Conservation (phyloP, 2,329 filamentous ascomycete species). For the Hirsutella minnesotensis region DNA sequence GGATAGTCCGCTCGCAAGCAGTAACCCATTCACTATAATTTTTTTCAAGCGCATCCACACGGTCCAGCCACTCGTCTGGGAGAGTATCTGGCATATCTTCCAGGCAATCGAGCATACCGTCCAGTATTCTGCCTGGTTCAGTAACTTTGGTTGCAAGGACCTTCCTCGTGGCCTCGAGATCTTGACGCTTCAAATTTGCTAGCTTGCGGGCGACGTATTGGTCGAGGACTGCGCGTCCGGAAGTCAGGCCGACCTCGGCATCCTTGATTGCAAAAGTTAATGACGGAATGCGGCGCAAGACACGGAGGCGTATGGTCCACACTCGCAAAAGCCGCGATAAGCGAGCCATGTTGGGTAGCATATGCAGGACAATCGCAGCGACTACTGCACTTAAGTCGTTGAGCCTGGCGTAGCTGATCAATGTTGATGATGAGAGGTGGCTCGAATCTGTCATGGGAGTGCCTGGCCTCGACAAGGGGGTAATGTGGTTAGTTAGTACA, state of each 20-base stretch:
- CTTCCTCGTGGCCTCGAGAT: conserved; percentile 46
- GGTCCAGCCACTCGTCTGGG: conserved; percentile 77
- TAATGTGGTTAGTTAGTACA: conserved; percentile 70
- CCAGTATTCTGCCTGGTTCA: conserved; percentile 59
- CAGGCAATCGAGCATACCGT: conserved; percentile 75
- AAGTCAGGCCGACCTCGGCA: conserved; percentile 50
- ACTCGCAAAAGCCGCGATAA: conserved; percentile 60
- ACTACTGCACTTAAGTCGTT: conserved; percentile 85
- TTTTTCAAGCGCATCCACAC: conserved; percentile 68
- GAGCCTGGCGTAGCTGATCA: conserved; percentile 54
- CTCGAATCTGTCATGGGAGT: conserved; percentile 22
- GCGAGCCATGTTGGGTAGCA: conserved; percentile 68
- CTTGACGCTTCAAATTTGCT: conserved; percentile 26
- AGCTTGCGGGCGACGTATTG: conserved; percentile 10
- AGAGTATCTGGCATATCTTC: conserved; percentile 77
- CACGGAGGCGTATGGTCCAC: conserved; percentile 67
- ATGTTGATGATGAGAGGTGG: conserved; percentile 27
- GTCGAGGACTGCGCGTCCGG: conserved; percentile 54
- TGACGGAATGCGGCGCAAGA: conserved; percentile 61
- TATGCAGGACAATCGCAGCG: conserved; percentile 82
- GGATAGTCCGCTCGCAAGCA: conserved; percentile 61
- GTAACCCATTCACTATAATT: conserved; percentile 73
- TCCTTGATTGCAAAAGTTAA: conserved; percentile 56
- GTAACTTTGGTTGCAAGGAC: conserved; percentile 59
- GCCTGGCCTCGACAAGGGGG: conserved; percentile 32